These are phyloP conservation scores for Penicillium mononematosum DNA, from an alignment of 495 filamentous ascomycete genomes.

Conservation along the genomic window DNA sequence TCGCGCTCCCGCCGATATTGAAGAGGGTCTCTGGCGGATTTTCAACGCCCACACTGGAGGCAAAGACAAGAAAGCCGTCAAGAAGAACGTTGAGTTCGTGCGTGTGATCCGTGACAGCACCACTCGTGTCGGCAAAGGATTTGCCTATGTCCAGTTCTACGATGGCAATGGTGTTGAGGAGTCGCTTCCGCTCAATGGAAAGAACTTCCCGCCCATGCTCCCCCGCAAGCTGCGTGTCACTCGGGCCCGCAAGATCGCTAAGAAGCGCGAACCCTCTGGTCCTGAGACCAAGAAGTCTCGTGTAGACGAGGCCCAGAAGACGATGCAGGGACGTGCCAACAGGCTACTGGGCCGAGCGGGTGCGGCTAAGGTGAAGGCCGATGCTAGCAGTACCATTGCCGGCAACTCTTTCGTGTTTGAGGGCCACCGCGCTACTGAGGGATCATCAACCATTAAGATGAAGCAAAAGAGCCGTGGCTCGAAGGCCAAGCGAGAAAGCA, in stretches of 20 bases:
- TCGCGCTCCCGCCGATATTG: constrained; percentile 77
- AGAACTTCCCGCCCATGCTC: constrained; percentile 89
- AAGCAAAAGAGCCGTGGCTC: constrained; percentile 59
- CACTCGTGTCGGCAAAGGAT: constrained; percentile 92
- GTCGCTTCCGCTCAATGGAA: constrained; percentile 79
- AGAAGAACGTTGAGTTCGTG: constrained; percentile 86
- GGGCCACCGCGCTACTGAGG: constrained; percentile 73
- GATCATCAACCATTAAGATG: constrained; percentile 60
- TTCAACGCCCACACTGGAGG: constrained; percentile 57
- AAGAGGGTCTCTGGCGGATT: constrained; percentile 92
- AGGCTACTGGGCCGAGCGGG: constrained; percentile 82
- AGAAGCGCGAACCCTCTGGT: constrained; percentile 55
- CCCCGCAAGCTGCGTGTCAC: constrained; percentile 84
- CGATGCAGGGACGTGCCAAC: constrained; percentile 72
- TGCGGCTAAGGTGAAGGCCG: constrained; percentile 60
- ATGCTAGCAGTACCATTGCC: constrained; percentile 34
- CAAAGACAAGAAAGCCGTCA: constrained; percentile 43
- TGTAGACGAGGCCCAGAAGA: constrained; percentile 63
- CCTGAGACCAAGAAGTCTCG: constrained; percentile 49
- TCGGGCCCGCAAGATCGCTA: constrained; percentile 74
- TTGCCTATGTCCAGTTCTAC: constrained; percentile 97
- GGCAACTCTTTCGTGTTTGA: constrained; percentile 79
- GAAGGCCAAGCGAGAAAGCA: constrained; percentile 52
- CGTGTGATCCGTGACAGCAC: constrained; percentile 86
- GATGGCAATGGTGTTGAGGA: constrained; percentile 84